These are phyloP conservation scores for Fusarium sp. DNA, from an alignment of 2,329 filamentous ascomycete species.

Conservation along the genomic window DNA sequence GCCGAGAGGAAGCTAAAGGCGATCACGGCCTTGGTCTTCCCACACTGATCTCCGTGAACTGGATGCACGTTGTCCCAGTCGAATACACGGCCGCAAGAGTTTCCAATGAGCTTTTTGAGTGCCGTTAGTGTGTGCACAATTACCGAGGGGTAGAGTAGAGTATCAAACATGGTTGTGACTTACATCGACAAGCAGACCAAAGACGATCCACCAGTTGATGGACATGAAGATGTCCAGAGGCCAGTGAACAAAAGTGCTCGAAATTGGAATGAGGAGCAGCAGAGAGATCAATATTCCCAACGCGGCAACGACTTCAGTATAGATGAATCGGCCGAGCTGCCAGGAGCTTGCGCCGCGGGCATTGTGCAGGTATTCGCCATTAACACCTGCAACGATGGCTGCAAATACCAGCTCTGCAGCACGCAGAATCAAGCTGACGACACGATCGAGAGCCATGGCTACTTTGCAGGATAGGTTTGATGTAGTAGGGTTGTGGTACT, in stretches of 20 bases:
- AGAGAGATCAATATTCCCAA: conserved; percentile 74
- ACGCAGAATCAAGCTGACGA: conserved; percentile 51
- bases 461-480: background rate
- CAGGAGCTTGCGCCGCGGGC: conserved; percentile 57
- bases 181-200: conserved; percentile 71
- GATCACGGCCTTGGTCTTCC: conserved; percentile 74
- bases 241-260: conserved; percentile 72
- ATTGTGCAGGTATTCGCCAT: conserved; percentile 69
- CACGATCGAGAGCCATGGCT: conserved; percentile 51
- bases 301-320: conserved; percentile 75
- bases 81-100: conserved; percentile 65
- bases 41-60: conserved; percentile 60
- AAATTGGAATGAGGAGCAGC: conserved; percentile 77
- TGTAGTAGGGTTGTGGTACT: background rate
- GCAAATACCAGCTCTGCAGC: conserved; percentile 69
- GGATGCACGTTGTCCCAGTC: conserved; percentile 65
- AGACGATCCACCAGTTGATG: conserved; percentile 73
- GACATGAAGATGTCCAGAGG: conserved; percentile 75
- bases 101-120: conserved; percentile 49
- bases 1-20: conserved; percentile 77
- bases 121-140: conserved; percentile 12
- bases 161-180: conserved; percentile 40
- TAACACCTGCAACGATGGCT: conserved; percentile 75
- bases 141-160: background rate
- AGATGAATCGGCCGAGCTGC: conserved; percentile 73